Conservation (phyloP, 73 alveolate species). For the Blepharisma japonicum region DNA sequence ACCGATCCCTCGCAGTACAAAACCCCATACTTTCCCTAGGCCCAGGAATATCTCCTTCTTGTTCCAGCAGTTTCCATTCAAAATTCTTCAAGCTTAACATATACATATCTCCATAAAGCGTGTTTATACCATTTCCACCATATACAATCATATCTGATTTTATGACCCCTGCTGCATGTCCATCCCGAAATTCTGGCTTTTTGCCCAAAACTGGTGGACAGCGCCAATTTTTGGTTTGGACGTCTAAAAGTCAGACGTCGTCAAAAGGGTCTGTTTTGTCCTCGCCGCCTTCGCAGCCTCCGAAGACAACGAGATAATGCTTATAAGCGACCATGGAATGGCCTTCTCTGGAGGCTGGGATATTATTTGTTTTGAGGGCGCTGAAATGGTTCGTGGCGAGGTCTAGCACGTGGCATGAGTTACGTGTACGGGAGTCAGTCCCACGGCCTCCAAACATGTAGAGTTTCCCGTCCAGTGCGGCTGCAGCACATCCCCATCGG, state of each 20-base stretch:
- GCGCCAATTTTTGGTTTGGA: not conserved
- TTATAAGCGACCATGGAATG: conserved; percentile 24
- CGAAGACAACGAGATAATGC: not conserved
- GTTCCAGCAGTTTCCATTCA: not conserved
- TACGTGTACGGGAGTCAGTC: conserved; percentile 14
- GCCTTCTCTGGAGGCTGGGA: not conserved
- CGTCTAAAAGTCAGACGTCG: not conserved
- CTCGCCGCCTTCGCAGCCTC: conserved; percentile 11
- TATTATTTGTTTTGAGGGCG: no score
- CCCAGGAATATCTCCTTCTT: not conserved
- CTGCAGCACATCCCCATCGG: conserved; percentile 28
- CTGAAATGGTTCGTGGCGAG: no score
- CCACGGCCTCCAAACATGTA: conserved; percentile 31
- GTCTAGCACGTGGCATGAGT: not conserved
- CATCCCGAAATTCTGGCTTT: conserved; percentile 1
- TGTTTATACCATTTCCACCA: not conserved
- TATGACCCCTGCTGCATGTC: conserved; percentile 15
- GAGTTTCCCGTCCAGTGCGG: not conserved
- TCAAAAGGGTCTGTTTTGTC: conserved; percentile 2
- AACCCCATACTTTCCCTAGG: conserved; percentile 6
- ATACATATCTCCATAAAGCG: not conserved
- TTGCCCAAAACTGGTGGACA: not conserved
- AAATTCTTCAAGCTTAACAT: not conserved
- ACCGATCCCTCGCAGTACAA: not conserved
- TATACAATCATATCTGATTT: not conserved